Base-by-base conservation (phyloP, 805 yeast species). In the Barnettozyma salicaria region DNA sequence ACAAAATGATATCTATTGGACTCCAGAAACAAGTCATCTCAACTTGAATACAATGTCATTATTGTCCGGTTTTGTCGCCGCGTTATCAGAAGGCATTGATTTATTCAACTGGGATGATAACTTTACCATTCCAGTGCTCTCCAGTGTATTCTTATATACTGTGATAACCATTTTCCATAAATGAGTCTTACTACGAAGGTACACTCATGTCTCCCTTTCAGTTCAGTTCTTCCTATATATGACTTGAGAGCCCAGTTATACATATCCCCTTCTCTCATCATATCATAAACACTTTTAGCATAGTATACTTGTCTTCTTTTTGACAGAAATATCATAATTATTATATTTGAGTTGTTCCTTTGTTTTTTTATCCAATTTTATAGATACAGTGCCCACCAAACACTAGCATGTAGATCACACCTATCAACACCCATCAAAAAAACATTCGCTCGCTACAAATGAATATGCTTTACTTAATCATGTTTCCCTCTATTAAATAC, bases 51-150 rank as follows among this genome's bases (percentile, higher is more conserved):
- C 61, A 2, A 66, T 79, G 41, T 74, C 89, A 3, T 37, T 80
- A 17, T 52, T 79, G 20, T 72, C 80, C 48, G 98, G 97, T 0
- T 51, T 87, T 14, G 75, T 87, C 29, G 96, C 96, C 8, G 79
- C 97, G 6, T 61, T 83, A 12, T 78, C 95, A 31, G 98, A 92
- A 66, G 86, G 88, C 21, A 73, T 89, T 33, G 87, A 83, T 48
- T 40, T 89, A 12, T 77, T 70, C 40, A 77, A 75, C 28, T 64
- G 89, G 61, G 98, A 92, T 60, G 98, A 92, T 57, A 92, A 92
- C 59, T 75, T 92, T 51, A 89, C 97, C 32, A 90, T 92, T 42
- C 98, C 98, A 6, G 86, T 86, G 2, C 60, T 90, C 29, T 80
- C 96, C 16, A 80, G 95, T 6, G 53, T 70, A 5, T 76, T 82